Evolutionary conservation across 139 green algal genomes (phyloP).

Genomic region (Haematococcus lacustris): DNA sequence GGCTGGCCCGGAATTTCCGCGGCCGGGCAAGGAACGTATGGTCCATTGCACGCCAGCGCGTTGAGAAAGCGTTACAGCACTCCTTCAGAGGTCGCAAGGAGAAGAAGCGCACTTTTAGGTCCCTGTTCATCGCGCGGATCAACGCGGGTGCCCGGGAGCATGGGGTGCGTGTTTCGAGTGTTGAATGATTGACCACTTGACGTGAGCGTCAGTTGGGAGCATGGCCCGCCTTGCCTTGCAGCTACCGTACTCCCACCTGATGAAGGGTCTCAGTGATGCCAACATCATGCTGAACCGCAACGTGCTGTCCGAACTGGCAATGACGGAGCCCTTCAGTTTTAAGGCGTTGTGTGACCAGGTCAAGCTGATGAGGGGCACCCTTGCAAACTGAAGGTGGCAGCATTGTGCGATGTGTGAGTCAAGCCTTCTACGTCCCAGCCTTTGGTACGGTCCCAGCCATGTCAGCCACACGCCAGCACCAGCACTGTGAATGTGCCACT

Average conservation of each 20-base stretch:
- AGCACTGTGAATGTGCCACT: no score
- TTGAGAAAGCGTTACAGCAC: slow-evolving; percentile 92
- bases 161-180: slow-evolving; percentile 74
- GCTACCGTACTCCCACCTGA: slow-evolving; percentile 83
- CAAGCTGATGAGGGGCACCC: slow-evolving; percentile 2
- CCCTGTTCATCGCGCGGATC: slow-evolving; percentile 88
- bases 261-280: slow-evolving; percentile 68
- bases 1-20: slow-evolving; percentile 83
- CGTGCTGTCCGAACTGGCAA: slow-evolving; percentile 85
- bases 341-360: slow-evolving; percentile 87
- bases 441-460: no score
- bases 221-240: no score
- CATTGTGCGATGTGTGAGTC: no score
- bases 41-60: slow-evolving; percentile 66
- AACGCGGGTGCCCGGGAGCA: slow-evolving; percentile 82
- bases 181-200: no score
- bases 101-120: slow-evolving; percentile 86
- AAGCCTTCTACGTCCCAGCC: no score
- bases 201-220: no score
- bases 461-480: no score
- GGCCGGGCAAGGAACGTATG: slow-evolving; percentile 89
- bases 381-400: no score
- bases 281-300: slow-evolving; percentile 94
- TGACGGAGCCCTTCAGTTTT: slow-evolving; percentile 90
- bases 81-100: slow-evolving; percentile 72